A percentile compares a stretch with the other conserved stretches of the same genome.
Conservation (phyloP, 306 rosid species). For the Prunus mira region DNA sequence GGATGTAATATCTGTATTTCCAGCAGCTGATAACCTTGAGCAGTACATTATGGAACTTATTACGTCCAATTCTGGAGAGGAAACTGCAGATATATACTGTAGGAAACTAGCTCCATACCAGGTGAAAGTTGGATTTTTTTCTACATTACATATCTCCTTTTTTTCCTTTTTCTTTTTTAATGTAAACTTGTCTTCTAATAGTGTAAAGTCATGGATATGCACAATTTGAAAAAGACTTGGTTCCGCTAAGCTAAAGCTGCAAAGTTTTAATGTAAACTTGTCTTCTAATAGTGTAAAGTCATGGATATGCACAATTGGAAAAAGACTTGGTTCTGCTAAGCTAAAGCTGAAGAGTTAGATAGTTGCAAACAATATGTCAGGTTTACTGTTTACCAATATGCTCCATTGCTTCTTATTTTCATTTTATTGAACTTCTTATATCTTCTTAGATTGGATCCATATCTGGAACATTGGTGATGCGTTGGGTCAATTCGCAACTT, state of each 20-base stretch:
- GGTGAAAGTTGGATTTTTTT: slow-evolving; percentile 41
- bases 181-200: neutral
- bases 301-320: neutral
- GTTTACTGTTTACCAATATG: neutral
- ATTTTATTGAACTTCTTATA: slow-evolving; percentile 9
- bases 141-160: neutral
- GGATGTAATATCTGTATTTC: slow-evolving; percentile 93
- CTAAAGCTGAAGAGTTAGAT: neutral
- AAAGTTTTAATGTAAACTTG: neutral
- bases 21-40: slow-evolving; percentile 92
- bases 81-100: slow-evolving; percentile 64
- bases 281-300: neutral
- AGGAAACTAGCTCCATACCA: slow-evolving; percentile 77
- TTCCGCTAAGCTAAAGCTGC: neutral
- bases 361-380: neutral
- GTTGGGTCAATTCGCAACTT: slow-evolving; percentile 96
- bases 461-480: slow-evolving; percentile 96
- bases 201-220: neutral
- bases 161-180: neutral
- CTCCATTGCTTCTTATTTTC: slow-evolving; percentile 13
- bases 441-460: slow-evolving; percentile 72
- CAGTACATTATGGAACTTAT: slow-evolving; percentile 74
- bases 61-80: slow-evolving; percentile 67
- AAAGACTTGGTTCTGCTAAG: neutral
- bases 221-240: neutral